A percentile compares a stretch with the other conserved stretches of the same genome.
These are phyloP conservation scores for Xylaria nigripes DNA, from an alignment of 495 filamentous ascomycete genomes.

Conservation along the genomic window DNA sequence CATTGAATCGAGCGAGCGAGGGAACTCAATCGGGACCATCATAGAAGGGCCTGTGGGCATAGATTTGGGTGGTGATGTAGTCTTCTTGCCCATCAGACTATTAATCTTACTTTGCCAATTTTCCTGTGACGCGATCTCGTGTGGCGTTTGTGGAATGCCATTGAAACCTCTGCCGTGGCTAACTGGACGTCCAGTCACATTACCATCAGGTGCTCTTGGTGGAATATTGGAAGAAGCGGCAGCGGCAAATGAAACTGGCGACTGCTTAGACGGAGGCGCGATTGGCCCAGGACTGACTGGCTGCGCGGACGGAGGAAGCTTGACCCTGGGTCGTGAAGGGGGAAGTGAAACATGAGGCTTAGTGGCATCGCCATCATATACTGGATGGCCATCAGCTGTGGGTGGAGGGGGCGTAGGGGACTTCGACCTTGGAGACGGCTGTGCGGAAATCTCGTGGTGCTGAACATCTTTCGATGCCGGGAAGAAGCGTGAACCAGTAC, in stretches of 20 bases:
- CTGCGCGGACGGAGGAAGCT: constrained; percentile 50
- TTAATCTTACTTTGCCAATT: constrained; percentile 72
- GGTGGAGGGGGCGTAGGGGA: constrained; percentile 66
- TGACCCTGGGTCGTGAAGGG: constrained; percentile 58
- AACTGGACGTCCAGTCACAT: constrained; percentile 16
- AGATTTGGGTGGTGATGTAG: constrained; percentile 45
- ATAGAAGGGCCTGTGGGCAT: constrained; percentile 50
- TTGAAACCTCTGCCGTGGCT: constrained; percentile 18
- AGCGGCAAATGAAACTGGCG: constrained; percentile 48
- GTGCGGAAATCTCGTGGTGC: constrained; percentile 5
- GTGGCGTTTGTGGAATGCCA: constrained; percentile 19
- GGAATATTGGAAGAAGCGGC: constrained; percentile 28
- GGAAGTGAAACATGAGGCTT: constrained; percentile 65
- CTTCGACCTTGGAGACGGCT: constrained; percentile 23
- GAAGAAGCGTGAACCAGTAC: constrained; percentile 62
- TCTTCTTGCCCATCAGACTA: constrained; percentile 57
- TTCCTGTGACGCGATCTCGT: constrained; percentile 24
- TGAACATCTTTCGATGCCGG: constrained; percentile 30
- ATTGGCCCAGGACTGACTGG: constrained; percentile 29
- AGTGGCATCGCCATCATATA: constrained; percentile 54
- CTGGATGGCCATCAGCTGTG: constrained; percentile 62
- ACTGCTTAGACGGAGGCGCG: constrained; percentile 31
- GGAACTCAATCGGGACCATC: constrained; percentile 52
- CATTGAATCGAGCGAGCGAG: constrained; percentile 39
- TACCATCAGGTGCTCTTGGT: constrained; percentile 3